Percentiles rank a stretch among this genome's conserved stretches.
Conservation (phyloP, 345 rosid genomes). For the Salix arbutifolia region DNA sequence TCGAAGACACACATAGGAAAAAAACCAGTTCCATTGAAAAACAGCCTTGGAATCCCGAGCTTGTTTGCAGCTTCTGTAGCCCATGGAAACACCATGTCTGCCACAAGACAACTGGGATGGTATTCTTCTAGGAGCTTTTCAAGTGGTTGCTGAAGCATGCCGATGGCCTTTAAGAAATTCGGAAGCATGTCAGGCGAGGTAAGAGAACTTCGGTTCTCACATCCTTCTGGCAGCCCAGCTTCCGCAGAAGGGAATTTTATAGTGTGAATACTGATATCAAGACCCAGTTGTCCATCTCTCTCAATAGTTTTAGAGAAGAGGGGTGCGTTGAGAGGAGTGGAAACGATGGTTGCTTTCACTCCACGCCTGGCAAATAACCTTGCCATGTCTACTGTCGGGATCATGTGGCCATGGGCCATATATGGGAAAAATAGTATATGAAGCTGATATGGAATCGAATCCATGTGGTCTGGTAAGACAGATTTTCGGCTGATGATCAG, state of each 20-base stretch:
- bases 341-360: neutral
- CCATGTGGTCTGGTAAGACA: neutral
- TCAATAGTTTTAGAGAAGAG: neutral
- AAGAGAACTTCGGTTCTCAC: neutral
- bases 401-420: conserved; percentile 13
- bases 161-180: neutral
- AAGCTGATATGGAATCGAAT: neutral
- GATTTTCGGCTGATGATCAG: neutral
- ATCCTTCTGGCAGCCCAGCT: neutral
- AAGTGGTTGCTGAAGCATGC: conserved; percentile 16
- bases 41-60: conserved; percentile 10
- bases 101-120: conserved; percentile 16
- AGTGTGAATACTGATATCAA: neutral
- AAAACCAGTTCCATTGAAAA: neutral
- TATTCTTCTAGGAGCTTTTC: conserved; percentile 4
- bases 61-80: conserved; percentile 14
- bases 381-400: conserved; percentile 8
- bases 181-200: neutral
- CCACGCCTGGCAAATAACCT: neutral
- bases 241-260: neutral
- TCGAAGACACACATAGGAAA: neutral
- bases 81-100: conserved; percentile 16
- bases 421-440: conserved; percentile 5
- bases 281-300: neutral
- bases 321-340: neutral